These are phyloP conservation scores for Aspergillus funiculosus DNA, from an alignment of 495 filamentous ascomycete species.

Conservation along the genomic window DNA sequence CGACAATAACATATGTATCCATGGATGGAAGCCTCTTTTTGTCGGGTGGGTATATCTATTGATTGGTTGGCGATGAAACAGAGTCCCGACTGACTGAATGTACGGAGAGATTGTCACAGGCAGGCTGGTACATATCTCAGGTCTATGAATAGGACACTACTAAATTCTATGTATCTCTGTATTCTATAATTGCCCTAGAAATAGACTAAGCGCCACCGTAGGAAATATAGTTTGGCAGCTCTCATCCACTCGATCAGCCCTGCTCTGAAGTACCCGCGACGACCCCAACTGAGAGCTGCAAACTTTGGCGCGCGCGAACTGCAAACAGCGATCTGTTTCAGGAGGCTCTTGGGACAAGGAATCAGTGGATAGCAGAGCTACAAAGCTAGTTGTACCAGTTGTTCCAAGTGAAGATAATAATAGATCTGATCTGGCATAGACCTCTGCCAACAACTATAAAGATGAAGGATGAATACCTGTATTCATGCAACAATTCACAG, in stretches of 20 bases:
- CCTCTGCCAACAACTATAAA: constrained; percentile 4
- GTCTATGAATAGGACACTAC: constrained; percentile 8
- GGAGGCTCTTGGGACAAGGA: background rate
- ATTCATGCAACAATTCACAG: background rate
- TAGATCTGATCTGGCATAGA: background rate
- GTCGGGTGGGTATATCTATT: constrained; percentile 5
- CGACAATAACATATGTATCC: constrained; percentile 7
- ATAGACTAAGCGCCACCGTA: background rate
- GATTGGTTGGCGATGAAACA: constrained; percentile 13
- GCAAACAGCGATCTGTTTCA: constrained; percentile 11
- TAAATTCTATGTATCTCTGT: no score
- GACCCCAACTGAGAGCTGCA: background rate
- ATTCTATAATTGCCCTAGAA: constrained; percentile 2
- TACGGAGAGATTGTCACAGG: background rate
- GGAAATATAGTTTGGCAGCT: background rate
- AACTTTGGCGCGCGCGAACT: constrained; percentile 12
- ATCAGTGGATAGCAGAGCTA: constrained; percentile 2
- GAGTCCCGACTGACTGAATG: background rate
- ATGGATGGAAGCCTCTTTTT: constrained; percentile 10
- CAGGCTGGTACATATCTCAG: background rate
- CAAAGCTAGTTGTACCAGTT: background rate
- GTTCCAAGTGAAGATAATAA: no score
- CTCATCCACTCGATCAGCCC: constrained; percentile 3
- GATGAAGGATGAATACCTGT: background rate
- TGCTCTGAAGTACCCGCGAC: constrained; percentile 2